Evolutionary conservation across 2,329 filamentous ascomycete species (phyloP).

Genomic region (Trichoderma cornu-damae): DNA sequence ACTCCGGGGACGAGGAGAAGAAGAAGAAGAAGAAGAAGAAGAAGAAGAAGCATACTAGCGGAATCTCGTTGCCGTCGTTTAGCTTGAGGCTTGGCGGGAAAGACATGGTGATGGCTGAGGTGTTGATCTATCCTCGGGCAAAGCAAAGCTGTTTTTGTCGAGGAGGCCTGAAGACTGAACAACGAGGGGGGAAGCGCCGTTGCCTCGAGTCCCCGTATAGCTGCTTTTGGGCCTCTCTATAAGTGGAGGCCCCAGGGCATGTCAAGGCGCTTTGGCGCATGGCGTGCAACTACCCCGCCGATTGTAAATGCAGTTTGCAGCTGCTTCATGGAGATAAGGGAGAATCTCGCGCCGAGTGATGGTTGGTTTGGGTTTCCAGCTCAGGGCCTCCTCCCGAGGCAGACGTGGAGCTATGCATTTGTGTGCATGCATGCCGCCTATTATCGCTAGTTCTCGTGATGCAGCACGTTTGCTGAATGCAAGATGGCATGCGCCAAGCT

Average conservation of each 20-base stretch:
- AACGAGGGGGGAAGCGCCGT: not conserved
- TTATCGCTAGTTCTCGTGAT: no score
- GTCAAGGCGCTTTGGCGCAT: conserved; percentile 12
- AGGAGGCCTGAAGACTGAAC: not conserved
- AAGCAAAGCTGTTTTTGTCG: not conserved
- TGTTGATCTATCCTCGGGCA: not conserved
- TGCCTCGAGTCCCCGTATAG: not conserved
- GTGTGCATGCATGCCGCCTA: not conserved
- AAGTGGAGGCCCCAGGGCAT: conserved; percentile 7
- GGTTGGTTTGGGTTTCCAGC: not conserved
- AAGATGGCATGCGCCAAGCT: no score
- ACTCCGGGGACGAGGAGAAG: no score
- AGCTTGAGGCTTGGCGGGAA: conserved; percentile 49
- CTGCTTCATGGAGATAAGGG: not conserved
- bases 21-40: not conserved
- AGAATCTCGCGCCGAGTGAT: not conserved
- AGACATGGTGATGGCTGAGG: conserved; percentile 3
- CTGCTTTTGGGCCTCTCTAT: conserved; percentile 10
- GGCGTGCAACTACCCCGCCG: conserved; percentile 16
- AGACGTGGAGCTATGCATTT: not conserved
- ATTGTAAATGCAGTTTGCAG: not conserved
- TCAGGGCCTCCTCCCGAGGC: not conserved
- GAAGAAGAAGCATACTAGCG: conserved; percentile 47
- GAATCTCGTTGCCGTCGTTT: conserved; percentile 69
- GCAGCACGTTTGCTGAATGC: no score